Conservation (phyloP, 1,284 basidiomycete genomes). For the Sanghuangporus sanghuang region DNA sequence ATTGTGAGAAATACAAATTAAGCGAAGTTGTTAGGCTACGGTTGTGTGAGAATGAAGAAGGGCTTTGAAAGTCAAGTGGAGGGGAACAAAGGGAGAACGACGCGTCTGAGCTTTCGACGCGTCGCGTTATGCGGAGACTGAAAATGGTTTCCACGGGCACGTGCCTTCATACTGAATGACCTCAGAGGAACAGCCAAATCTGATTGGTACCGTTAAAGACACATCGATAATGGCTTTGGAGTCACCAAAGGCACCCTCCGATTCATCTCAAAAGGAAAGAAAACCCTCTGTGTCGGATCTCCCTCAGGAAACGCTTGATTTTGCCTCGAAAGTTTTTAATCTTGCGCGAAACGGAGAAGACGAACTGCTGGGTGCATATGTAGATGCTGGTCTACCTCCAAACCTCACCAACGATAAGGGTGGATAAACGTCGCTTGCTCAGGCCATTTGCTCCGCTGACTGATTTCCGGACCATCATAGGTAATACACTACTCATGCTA, state of each 20-base stretch:
- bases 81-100: not conserved
- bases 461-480: slow-evolving; percentile 29
- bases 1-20: not conserved
- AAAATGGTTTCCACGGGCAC: not conserved
- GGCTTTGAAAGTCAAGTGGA: not conserved
- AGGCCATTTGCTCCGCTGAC: not conserved
- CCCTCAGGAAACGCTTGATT: slow-evolving; percentile 51
- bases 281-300: slow-evolving; percentile 19
- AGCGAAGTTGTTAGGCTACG: not conserved
- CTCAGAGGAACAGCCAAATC: not conserved
- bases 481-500: slow-evolving; percentile 80
- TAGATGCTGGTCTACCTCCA: slow-evolving; percentile 69
- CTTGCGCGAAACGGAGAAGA: slow-evolving; percentile 62
- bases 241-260: not conserved
- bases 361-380: slow-evolving; percentile 47
- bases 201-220: not conserved
- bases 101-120: not conserved
- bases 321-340: slow-evolving; percentile 74
- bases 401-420: slow-evolving; percentile 77
- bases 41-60: not conserved
- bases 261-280: not conserved
- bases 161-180: not conserved
- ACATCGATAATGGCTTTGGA: not conserved
- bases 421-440: slow-evolving; percentile 20
- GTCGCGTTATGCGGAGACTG: not conserved